These are phyloP conservation scores for Metarhizium robertsii DNA, from an alignment of 2,329 filamentous ascomycete genomes.

Conservation along the genomic window DNA sequence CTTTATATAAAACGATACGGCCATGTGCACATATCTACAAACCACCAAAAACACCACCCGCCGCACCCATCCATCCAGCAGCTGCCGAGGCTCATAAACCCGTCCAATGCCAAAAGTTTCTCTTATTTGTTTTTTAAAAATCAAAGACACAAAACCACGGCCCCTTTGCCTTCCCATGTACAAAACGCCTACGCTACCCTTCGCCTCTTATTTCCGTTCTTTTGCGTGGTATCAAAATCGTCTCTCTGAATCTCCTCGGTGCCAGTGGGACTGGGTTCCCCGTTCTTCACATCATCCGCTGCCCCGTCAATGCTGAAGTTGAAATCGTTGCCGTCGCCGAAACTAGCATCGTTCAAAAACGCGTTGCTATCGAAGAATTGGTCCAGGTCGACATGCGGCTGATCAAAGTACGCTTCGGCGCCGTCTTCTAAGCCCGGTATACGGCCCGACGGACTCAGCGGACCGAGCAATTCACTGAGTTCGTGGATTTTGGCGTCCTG, in stretches of 20 bases:
- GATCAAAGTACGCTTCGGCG: constrained; percentile 24
- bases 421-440: constrained; percentile 59
- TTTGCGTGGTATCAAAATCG: constrained; percentile 23
- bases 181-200: constrained; percentile 19
- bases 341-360: constrained; percentile 27
- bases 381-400: constrained; percentile 36
- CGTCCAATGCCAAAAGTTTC: no score
- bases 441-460: constrained; percentile 68
- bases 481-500: constrained; percentile 71
- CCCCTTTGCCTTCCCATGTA: background rate
- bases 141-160: no score
- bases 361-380: constrained; percentile 40
- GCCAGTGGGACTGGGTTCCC: constrained; percentile 35
- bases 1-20: no score
- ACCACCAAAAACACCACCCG: no score
- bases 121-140: no score
- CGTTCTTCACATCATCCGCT: constrained; percentile 2
- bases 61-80: no score
- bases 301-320: constrained; percentile 37
- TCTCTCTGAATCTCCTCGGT: constrained; percentile 42
- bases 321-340: constrained; percentile 38
- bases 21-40: no score
- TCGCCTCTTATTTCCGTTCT: constrained; percentile 27
- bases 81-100: no score
- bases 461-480: constrained; percentile 64